phyloP scores from a whole-genome alignment of 352 stramenopile species.

The Phytopythium sindhum region DNA sequence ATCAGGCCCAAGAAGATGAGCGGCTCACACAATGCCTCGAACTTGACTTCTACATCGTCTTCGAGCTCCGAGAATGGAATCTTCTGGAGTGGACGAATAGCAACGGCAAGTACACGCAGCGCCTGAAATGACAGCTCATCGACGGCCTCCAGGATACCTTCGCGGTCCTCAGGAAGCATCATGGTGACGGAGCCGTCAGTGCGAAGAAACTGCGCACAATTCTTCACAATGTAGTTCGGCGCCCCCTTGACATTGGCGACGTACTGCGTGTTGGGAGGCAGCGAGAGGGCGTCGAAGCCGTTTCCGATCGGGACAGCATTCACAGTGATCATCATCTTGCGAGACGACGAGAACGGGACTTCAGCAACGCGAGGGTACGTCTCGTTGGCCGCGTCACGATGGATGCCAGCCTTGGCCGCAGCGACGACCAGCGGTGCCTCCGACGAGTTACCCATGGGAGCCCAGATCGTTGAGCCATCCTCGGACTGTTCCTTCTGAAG shows the following conservation, averaged over 20 bases:
- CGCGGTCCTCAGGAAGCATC: conserved; percentile 32
- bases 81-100: conserved; percentile 56
- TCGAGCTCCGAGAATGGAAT: conserved; percentile 44
- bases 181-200: conserved; percentile 37
- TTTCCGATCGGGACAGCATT: conserved; percentile 36
- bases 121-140: conserved; percentile 62
- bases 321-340: conserved; percentile 92
- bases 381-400: conserved; percentile 38
- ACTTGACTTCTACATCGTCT: conserved; percentile 56
- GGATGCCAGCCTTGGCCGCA: conserved; percentile 59
- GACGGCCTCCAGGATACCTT: conserved; percentile 45
- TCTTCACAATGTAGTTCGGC: conserved; percentile 62
- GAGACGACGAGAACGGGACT: conserved; percentile 91
- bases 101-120: conserved; percentile 88
- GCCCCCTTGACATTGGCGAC: conserved; percentile 67
- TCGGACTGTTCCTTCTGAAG: conserved; percentile 52
- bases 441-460: conserved; percentile 65
- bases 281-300: conserved; percentile 35
- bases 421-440: conserved; percentile 64
- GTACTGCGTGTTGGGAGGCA: conserved; percentile 36
- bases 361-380: conserved; percentile 74
- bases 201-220: conserved; percentile 45
- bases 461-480: conserved; percentile 32
- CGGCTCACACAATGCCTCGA: conserved; percentile 50
- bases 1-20: conserved; percentile 93